These are phyloP conservation scores for Triglochin maritima DNA, from an alignment of 106 monocot genomes.

Conservation along the genomic window DNA sequence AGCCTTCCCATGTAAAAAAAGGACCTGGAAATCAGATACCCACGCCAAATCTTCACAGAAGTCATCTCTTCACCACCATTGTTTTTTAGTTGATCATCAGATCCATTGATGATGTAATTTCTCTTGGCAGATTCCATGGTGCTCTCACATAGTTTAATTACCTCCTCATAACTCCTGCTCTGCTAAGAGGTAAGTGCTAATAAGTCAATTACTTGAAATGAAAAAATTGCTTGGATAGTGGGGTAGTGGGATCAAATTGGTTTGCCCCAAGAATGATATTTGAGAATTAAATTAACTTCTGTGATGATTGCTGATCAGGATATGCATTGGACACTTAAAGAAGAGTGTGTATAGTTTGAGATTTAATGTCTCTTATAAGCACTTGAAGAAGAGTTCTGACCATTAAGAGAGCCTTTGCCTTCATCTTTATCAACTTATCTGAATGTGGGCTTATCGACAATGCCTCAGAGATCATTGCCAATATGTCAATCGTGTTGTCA, in stretches of 20 bases:
- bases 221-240: no score
- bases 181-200: conserved; percentile 10
- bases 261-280: no score
- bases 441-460: conserved; percentile 52
- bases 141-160: conserved; percentile 64
- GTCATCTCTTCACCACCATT: conserved; percentile 8
- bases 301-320: no score
- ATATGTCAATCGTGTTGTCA: conserved; percentile 30
- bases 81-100: conserved; percentile 10
- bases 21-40: conserved; percentile 49
- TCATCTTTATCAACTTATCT: conserved; percentile 77
- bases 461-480: conserved; percentile 56
- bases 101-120: background rate
- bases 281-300: background rate
- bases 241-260: no score
- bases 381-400: conserved; percentile 24
- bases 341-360: background rate
- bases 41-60: conserved; percentile 44
- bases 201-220: no score
- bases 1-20: conserved; percentile 77
- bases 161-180: conserved; percentile 69
- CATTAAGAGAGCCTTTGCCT: conserved; percentile 81
- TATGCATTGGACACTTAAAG: no score
- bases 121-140: conserved; percentile 42
- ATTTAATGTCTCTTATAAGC: background rate